phyloP scores from a whole-genome alignment of 352 stramenopile species.

The Pythium plurisporium region DNA sequence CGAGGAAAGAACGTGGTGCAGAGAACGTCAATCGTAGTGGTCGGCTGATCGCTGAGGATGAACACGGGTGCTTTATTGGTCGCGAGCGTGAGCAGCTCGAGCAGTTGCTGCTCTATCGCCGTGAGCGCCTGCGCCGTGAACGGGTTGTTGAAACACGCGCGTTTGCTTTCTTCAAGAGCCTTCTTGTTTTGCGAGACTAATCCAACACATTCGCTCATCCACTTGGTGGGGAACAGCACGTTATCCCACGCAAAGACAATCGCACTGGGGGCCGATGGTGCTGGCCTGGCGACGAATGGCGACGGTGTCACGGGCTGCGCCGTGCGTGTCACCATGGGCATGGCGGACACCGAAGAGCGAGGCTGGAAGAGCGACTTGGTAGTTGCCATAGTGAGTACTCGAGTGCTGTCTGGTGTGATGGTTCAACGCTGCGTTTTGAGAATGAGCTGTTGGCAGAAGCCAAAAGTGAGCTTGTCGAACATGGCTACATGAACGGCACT shows the following conservation, averaged over 20 bases:
- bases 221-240: conserved; percentile 23
- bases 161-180: conserved; percentile 4
- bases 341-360: background rate
- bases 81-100: conserved; percentile 10
- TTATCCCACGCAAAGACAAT: conserved; percentile 25
- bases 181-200: background rate
- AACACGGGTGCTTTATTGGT: conserved; percentile 10
- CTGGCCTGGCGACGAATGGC: conserved; percentile 4
- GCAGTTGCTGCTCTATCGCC: conserved; percentile 20
- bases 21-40: background rate
- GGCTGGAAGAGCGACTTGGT: conserved; percentile 14
- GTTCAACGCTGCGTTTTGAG: background rate
- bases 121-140: conserved; percentile 13
- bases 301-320: conserved; percentile 8
- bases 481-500: conserved; percentile 21
- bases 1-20: conserved; percentile 21
- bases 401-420: background rate
- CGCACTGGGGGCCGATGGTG: background rate
- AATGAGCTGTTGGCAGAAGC: background rate
- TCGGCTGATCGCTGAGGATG: conserved; percentile 11
- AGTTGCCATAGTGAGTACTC: conserved; percentile 1
- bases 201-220: conserved; percentile 15
- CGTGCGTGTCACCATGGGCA: conserved; percentile 1
- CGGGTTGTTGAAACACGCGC: conserved; percentile 12
- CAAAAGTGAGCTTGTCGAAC: background rate